Base-by-base conservation (phyloP, 192 early-diverging fungal genomes). In the Linnemannia hyalina region DNA sequence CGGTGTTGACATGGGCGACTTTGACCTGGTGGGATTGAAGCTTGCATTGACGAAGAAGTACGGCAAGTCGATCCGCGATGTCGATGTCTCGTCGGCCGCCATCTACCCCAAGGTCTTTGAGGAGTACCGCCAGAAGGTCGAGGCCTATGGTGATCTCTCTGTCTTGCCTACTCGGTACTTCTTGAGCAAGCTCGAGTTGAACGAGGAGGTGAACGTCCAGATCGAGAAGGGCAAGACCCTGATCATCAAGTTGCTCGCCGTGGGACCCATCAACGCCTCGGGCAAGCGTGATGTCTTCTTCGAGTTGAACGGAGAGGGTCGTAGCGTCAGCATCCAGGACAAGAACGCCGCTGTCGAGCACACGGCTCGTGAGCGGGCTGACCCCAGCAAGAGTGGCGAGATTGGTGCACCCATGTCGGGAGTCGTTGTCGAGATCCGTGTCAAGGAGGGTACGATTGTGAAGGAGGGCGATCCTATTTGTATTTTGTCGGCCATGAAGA, bases 401-500 rank as follows among this genome's bases (percentile, higher is more conserved):
- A 92, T 98, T 68, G 95, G 95, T 7, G 97, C 97, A 11, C 98
- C 98, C n/a, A 99, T 99, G 98, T 94, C 95, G 71, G 98, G 98
- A 73, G 95, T 97, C 2, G 96, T 99, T 1, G 94, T 99, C 26
- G 98, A 99, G 87, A 91, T 99, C 82, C 92, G 96, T 78, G 96
- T 95, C 36, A 94, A 95, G 77, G 80, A 92, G 63, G 98, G 97
- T 75, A 90, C 93, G 42, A 85, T 91, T 73, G 93, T 99, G 68
- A 97, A 97, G 92, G 92, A 93, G 22, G 98, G 98, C 22, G 96
- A 98, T 77, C 95, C 98, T 4, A 89, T 99, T 77, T 96, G 94
- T 75, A 95, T 99, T 36, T 90, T 99, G 49, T 96, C 94, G 76
- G 98, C 98, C n/a, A 99, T 99, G 98, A 99, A 97, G 91, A 97